These are phyloP conservation scores for Musa troglodytarum DNA, from an alignment of 176 grass and related monocot species.

Conservation along the genomic window DNA sequence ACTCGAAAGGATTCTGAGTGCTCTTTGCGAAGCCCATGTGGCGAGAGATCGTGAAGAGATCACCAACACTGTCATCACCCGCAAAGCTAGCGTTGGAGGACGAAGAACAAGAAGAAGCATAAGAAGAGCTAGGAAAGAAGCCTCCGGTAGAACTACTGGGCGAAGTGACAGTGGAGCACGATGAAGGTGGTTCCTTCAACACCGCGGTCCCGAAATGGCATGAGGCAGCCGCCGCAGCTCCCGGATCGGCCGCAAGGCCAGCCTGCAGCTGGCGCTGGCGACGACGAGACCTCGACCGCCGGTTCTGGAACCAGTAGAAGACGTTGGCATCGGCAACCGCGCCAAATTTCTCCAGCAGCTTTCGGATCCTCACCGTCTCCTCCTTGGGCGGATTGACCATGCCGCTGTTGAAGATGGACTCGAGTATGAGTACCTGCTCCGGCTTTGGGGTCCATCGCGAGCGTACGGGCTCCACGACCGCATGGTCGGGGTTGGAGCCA, in stretches of 20 bases:
- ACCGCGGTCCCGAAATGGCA: background rate
- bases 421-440: constrained; percentile 92
- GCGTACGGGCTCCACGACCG: constrained; percentile 43
- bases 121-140: constrained; percentile 1
- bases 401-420: constrained; percentile 96
- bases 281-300: constrained; percentile 73
- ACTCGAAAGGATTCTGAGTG: constrained; percentile 20
- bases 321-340: constrained; percentile 87
- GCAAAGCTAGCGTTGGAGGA: constrained; percentile 24
- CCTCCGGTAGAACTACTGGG: background rate
- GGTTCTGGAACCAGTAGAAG: constrained; percentile 98
- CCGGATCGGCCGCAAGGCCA: background rate
- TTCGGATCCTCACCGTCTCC: constrained; percentile 84
- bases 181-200: constrained; percentile 15
- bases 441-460: constrained; percentile 89
- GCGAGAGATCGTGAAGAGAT: constrained; percentile 81
- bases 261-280: constrained; percentile 95
- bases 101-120: constrained; percentile 14
- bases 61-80: constrained; percentile 36
- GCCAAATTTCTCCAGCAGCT: constrained; percentile 80
- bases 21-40: constrained; percentile 58
- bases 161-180: background rate
- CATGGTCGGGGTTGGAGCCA: constrained; percentile 17
- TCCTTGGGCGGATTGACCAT: constrained; percentile 99
- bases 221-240: background rate